Percentiles rank a stretch among this genome's conserved stretches.
These are phyloP conservation scores for Verbascum thapsus DNA, from an alignment of 257 asterid genomes.

Conservation along the genomic window DNA sequence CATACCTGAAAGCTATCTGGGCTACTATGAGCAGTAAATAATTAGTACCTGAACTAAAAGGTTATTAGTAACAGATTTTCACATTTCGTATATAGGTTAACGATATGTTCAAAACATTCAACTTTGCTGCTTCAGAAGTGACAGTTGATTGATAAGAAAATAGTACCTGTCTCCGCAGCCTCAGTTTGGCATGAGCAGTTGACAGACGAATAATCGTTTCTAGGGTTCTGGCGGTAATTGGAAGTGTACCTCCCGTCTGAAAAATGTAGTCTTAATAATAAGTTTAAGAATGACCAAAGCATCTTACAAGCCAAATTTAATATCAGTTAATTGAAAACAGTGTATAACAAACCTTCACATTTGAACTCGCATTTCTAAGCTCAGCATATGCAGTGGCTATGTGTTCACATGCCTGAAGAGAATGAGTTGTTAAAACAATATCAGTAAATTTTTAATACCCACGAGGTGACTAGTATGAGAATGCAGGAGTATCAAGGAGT, in stretches of 20 bases:
- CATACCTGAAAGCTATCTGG: slow-evolving; percentile 11
- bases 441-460: slow-evolving; percentile 35
- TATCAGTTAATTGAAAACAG: slow-evolving; percentile 24
- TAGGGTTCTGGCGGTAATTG: slow-evolving; percentile 94
- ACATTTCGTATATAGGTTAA: background rate
- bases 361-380: slow-evolving; percentile 85
- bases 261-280: slow-evolving; percentile 13
- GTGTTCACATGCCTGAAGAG: slow-evolving; percentile 86
- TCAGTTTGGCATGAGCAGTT: slow-evolving; percentile 97
- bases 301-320: slow-evolving; percentile 22
- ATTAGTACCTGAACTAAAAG: background rate
- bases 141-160: slow-evolving; percentile 1
- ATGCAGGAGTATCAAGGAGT: background rate
- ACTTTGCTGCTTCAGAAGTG: background rate
- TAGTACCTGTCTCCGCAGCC: slow-evolving; percentile 76
- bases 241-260: slow-evolving; percentile 95
- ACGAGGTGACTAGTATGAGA: no score
- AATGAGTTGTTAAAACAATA: slow-evolving; percentile 18
- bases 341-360: slow-evolving; percentile 60
- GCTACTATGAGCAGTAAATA: slow-evolving; percentile 2
- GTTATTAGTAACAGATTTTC: background rate
- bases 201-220: slow-evolving; percentile 94
- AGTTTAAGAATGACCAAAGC: slow-evolving; percentile 17
- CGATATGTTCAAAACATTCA: background rate
- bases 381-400: slow-evolving; percentile 93